Evolutionary conservation across 2,329 filamentous ascomycete species (phyloP).

Genomic region (Colletotrichum musae): DNA sequence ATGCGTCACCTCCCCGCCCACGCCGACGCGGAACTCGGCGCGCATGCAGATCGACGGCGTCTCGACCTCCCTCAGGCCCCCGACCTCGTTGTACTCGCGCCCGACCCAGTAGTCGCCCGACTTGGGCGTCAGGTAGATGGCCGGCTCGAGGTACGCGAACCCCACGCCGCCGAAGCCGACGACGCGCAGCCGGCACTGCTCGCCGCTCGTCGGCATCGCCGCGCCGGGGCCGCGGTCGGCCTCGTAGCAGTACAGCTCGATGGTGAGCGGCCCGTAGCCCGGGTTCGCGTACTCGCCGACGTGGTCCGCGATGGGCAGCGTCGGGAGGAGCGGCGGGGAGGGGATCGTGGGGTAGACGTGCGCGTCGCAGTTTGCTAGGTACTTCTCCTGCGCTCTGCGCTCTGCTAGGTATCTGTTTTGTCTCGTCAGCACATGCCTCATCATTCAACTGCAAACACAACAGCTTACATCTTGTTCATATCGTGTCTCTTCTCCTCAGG

Average conservation of each 20-base stretch:
- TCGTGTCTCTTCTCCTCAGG: constrained; percentile 38
- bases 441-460: no score
- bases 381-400: background rate
- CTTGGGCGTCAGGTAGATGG: constrained; percentile 36
- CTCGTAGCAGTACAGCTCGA: constrained; percentile 40
- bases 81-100: background rate
- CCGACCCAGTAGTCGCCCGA: constrained; percentile 44
- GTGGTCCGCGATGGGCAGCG: constrained; percentile 58
- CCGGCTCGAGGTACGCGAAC: constrained; percentile 8
- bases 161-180: constrained; percentile 7
- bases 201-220: background rate
- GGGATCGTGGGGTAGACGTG: constrained; percentile 40
- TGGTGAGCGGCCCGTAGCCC: constrained; percentile 43
- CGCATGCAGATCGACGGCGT: constrained; percentile 1
- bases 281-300: constrained; percentile 56
- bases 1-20: background rate
- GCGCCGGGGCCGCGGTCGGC: background rate
- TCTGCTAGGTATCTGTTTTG: background rate
- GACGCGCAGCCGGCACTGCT: constrained; percentile 40
- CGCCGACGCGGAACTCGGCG: constrained; percentile 19
- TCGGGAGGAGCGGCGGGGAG: constrained; percentile 48
- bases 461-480: constrained; percentile 28
- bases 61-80: fast-evolving
- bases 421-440: no score
- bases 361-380: constrained; percentile 42